Conservation (phyloP, 345 rosid genomes). For the Capsella bursapastoris region DNA sequence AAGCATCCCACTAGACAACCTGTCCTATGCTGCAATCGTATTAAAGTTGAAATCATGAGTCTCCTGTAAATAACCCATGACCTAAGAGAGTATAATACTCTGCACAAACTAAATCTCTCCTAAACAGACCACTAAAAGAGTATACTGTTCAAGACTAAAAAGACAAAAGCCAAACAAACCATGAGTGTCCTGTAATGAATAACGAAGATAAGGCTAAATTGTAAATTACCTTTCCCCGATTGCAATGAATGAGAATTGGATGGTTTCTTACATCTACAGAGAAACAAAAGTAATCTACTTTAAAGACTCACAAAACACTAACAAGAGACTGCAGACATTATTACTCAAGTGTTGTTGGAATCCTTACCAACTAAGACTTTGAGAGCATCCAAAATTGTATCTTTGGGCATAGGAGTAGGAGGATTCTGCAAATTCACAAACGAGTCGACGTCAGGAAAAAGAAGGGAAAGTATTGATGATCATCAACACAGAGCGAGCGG, state of each 20-base stretch:
- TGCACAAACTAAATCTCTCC: neutral
- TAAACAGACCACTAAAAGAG: neutral
- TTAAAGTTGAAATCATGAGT: conserved; percentile 17
- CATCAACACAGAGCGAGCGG: neutral
- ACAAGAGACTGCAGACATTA: conserved; percentile 7
- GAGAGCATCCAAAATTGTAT: conserved; percentile 66
- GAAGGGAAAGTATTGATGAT: too few species aligned
- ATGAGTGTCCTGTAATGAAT: neutral
- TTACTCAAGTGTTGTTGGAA: neutral
- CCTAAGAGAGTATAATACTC: neutral
- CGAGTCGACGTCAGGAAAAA: neutral
- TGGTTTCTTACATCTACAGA: conserved; percentile 83
- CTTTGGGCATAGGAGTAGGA: conserved; percentile 54
- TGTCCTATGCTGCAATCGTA: conserved; percentile 75
- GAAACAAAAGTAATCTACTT: conserved; percentile 3
- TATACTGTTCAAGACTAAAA: neutral
- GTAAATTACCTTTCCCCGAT: conserved; percentile 74
- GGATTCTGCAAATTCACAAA: conserved; percentile 53
- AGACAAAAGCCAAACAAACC: neutral
- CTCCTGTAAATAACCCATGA: neutral
- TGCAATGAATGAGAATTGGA: conserved; percentile 91
- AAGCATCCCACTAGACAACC: conserved; percentile 88
- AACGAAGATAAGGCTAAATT: neutral
- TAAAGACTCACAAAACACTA: conserved; percentile 17
- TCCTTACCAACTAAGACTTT: conserved; percentile 72